A percentile compares a stretch with the other conserved stretches of the same genome.
These are phyloP conservation scores for Xerocomus potaroensis DNA, from an alignment of 768 basidiomycete genomes.

Conservation along the genomic window DNA sequence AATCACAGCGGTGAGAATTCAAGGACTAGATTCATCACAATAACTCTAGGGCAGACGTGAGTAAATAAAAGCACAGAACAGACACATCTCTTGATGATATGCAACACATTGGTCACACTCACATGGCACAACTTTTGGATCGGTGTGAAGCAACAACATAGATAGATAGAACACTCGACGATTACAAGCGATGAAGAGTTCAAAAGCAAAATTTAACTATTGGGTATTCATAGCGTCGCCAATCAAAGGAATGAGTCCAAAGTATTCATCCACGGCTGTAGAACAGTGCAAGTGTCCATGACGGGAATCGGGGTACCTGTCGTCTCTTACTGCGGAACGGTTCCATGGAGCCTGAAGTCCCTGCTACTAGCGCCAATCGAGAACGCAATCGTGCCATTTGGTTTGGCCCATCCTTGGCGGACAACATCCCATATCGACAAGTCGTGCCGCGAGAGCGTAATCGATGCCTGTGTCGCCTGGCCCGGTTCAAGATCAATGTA, in stretches of 20 bases:
- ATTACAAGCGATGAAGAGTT: too few species aligned
- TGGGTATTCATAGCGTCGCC: not conserved
- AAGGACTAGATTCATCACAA: too few species aligned
- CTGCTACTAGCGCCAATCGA: conserved; percentile 68
- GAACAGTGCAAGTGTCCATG: not conserved
- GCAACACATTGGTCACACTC: too few species aligned
- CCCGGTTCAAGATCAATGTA: conserved; percentile 49
- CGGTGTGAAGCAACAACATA: too few species aligned
- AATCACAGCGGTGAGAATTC: too few species aligned
- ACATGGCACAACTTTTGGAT: too few species aligned
- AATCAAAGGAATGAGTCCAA: not conserved
- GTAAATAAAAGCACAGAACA: too few species aligned
- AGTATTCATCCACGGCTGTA: not conserved
- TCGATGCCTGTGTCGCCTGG: conserved; percentile 41
- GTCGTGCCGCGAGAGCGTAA: conserved; percentile 65
- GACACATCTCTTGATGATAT: too few species aligned
- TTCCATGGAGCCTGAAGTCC: conserved; percentile 51
- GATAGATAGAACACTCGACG: too few species aligned
- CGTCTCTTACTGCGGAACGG: conserved; percentile 19
- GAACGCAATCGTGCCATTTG: conserved; percentile 57
- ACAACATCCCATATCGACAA: conserved; percentile 73
- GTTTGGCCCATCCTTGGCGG: conserved; percentile 71
- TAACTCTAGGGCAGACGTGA: too few species aligned
- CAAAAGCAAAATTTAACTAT: too few species aligned
- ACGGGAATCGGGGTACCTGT: too few species aligned